Conservation (phyloP, 805 yeast species). For the Kurtzmaniella cleridarum region DNA sequence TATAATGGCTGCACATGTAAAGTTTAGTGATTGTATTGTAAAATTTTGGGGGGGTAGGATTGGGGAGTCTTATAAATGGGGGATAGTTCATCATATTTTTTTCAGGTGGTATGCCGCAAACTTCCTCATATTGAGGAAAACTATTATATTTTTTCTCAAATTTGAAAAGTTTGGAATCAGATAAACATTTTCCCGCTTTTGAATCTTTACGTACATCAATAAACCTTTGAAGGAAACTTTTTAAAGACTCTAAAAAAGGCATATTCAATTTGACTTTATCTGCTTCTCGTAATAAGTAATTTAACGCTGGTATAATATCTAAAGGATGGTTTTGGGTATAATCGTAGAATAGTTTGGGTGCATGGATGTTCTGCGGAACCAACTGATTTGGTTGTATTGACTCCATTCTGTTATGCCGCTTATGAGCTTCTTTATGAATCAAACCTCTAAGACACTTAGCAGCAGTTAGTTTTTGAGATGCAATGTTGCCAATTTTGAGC, state of each 20-base stretch:
- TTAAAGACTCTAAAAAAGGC: slow-evolving; percentile 12
- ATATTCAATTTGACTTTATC: slow-evolving; percentile 1
- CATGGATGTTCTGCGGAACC: slow-evolving; percentile 9
- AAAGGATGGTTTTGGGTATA: slow-evolving; percentile 10
- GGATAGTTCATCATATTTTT: slow-evolving; percentile 21
- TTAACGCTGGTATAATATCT: slow-evolving; percentile 3
- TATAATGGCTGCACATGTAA: not conserved
- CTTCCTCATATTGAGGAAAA: slow-evolving; percentile 6
- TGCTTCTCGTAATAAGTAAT: slow-evolving; percentile 6
- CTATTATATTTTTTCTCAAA: slow-evolving; percentile 7
- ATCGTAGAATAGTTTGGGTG: slow-evolving; percentile 9
- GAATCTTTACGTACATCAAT: slow-evolving; percentile 7
- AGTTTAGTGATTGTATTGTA: not conserved
- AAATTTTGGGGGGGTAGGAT: slow-evolving; percentile 10
- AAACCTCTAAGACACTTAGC: slow-evolving; percentile 1
- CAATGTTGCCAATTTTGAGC: not conserved
- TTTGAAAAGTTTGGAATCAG: slow-evolving; percentile 11
- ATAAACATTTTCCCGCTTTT: not conserved
- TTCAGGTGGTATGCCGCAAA: slow-evolving; percentile 16
- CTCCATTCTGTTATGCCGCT: too few species aligned
- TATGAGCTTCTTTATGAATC: too few species aligned
- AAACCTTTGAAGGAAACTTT: slow-evolving; percentile 8
- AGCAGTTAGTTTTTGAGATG: slow-evolving; percentile 6
- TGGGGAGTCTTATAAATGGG: slow-evolving; percentile 18
- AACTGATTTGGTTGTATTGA: not conserved